Conservation (phyloP, 2,329 filamentous ascomycete species). For the Aspergillus oerlinghausenensis region DNA sequence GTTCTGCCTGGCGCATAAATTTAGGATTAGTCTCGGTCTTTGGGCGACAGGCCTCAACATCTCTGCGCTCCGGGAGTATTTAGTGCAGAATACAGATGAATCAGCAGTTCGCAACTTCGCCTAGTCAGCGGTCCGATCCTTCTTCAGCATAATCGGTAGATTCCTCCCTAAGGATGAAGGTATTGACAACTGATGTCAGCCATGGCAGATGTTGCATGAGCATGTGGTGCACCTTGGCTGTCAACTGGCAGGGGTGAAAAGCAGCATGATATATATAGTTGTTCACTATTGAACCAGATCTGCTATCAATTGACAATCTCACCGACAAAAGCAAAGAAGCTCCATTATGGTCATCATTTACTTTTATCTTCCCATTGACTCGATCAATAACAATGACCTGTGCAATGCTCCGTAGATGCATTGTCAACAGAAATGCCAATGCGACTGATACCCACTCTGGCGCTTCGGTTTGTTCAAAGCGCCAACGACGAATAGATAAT, state of each 20-base stretch:
- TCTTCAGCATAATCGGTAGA: not conserved
- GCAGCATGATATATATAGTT: not conserved
- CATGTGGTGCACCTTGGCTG: not conserved
- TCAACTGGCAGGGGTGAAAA: not conserved
- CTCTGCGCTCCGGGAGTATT: not conserved
- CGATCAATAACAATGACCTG: not conserved
- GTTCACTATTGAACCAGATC: not conserved
- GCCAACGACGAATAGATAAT: not conserved
- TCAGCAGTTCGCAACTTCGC: not conserved
- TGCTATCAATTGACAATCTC: not conserved
- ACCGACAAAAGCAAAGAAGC: not conserved
- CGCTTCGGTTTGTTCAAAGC: slow-evolving; percentile 1
- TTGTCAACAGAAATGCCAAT: not conserved
- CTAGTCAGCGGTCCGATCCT: not conserved
- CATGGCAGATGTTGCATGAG: slow-evolving; percentile 2
- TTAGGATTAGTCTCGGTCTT: too few relatives aligned
- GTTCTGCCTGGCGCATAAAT: not conserved
- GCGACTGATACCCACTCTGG: slow-evolving; percentile 3
- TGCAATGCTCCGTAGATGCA: not conserved
- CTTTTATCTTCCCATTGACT: not conserved
- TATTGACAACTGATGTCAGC: not conserved
- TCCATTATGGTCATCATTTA: not conserved
- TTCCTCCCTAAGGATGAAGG: not conserved
- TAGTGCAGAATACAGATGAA: not conserved
- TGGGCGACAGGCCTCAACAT: not conserved